A percentile compares a stretch with the other conserved stretches of the same genome.
These are phyloP conservation scores for Rosa chinensis DNA, from an alignment of 306 rosid species.

Conservation along the genomic window DNA sequence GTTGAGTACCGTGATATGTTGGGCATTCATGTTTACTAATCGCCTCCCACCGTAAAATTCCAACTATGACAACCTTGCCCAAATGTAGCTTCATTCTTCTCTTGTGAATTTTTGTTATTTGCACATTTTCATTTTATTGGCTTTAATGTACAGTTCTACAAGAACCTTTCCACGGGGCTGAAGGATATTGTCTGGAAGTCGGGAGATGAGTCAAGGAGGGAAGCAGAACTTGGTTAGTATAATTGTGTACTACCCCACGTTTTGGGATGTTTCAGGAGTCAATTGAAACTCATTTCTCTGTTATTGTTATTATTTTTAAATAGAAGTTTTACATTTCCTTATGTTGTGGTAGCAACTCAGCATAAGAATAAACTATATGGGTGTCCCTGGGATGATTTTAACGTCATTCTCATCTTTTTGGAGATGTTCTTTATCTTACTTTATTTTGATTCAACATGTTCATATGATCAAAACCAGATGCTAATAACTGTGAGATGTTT, in stretches of 20 bases:
- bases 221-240: conserved; percentile 56
- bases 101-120: background rate
- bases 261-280: background rate
- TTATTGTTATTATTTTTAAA: too few species aligned
- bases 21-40: background rate
- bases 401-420: background rate
- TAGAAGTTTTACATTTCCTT: background rate
- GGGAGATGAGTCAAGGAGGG: conserved; percentile 58
- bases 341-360: background rate
- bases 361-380: background rate
- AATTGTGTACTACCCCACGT: conserved; percentile 4
- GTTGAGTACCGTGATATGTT: background rate
- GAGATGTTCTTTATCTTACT: background rate
- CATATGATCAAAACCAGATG: background rate
- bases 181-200: conserved; percentile 90
- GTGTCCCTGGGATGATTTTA: background rate
- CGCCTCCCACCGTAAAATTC: too few species aligned
- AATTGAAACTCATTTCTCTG: conserved; percentile 22
- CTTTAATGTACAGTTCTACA: conserved; percentile 68
- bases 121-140: conserved; percentile 21
- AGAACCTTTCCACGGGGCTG: conserved; percentile 69
- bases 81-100: background rate
- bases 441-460: background rate
- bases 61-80: background rate
- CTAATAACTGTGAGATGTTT: background rate